phyloP scores from a whole-genome alignment of 257 asterid genomes.

The Solanum sitiens region DNA sequence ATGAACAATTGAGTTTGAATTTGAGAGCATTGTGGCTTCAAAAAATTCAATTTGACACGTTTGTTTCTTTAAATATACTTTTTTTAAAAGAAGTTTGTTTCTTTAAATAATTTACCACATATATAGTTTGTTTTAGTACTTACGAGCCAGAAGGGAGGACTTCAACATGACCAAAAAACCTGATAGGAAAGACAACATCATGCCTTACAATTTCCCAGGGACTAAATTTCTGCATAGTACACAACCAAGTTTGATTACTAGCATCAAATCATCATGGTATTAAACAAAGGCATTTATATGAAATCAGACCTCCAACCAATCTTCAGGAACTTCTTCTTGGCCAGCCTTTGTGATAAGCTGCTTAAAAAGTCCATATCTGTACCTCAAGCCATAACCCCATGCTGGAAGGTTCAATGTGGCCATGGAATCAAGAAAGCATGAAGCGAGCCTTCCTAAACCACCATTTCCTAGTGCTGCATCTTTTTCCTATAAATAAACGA shows the following conservation, averaged over 20 bases:
- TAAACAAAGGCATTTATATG: background rate
- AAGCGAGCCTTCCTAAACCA: constrained; percentile 98
- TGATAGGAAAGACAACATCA: constrained; percentile 83
- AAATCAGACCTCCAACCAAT: constrained; percentile 89
- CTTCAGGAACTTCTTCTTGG: constrained; percentile 90
- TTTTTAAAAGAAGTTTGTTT: background rate
- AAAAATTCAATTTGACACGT: background rate
- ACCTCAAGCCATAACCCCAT: constrained; percentile 99
- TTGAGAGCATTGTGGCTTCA: background rate
- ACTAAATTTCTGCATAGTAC: constrained; percentile 73
- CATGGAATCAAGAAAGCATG: constrained; percentile 98
- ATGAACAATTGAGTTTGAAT: background rate
- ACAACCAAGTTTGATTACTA: constrained; percentile 2
- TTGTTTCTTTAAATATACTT: background rate
- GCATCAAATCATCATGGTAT: background rate
- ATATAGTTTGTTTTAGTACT: constrained; percentile 28
- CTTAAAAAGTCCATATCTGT: constrained; percentile 92
- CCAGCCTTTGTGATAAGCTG: constrained; percentile 76
- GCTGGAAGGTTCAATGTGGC: constrained; percentile 96
- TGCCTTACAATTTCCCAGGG: constrained; percentile 98
- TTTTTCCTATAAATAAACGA: constrained; percentile 56
- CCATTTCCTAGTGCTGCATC: constrained; percentile 99
- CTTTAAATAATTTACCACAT: background rate
- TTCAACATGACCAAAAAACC: constrained; percentile 92
- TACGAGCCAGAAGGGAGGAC: constrained; percentile 81